Base-by-base conservation (phyloP, 306 rosid species). In the Rubus parviflorus region DNA sequence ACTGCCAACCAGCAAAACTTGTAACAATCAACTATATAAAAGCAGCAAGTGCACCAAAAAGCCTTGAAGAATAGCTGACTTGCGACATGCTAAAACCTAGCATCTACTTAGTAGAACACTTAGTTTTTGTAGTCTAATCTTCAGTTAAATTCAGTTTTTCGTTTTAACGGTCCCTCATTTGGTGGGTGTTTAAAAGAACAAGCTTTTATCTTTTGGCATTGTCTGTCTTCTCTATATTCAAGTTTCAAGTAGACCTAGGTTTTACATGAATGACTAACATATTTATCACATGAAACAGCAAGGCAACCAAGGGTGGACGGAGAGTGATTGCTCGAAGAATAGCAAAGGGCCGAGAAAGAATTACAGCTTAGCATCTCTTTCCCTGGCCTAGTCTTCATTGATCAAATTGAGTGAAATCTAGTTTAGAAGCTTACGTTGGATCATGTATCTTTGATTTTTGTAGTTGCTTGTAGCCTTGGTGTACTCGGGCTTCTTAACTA, bases 301-400 rank as follows among this genome's bases (percentile, higher is more conserved):
- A 95, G 80, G 97, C 95, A 84, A 95, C 97, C 85, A 95, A 84
- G 82, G 97, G 98, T 79, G 98, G 97, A 75, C 88, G 91, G 68
- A 92, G 70, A 84, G 97, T 95, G 46, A 95, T 92, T 77, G 96
- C 97, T 58, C 89, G 93, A 78, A 92, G 99, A 83, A 84, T 95
- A 74, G 97, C 97, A 0, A 92, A 95, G 77, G 97, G 97, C 62
- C 85, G 99, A 47, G 82, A 79, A 57, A 92, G 97, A 85, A 86
- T 95, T 71, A 95, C 99, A 7, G 99, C 97, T 66, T 95, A 92
- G 87, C 52, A 35, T 83, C 23, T 47, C 63, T 78, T 81, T 72
- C 71, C 23, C 51, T 60, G 68, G 72, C 77, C 17, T 14, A 47
- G 52, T 11, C 62, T 22, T 64, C 22, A 53, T 65, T 30, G n/a